Base-by-base conservation (phyloP, 2,329 filamentous ascomycete genomes). In the Daldinia eschscholtzii region DNA sequence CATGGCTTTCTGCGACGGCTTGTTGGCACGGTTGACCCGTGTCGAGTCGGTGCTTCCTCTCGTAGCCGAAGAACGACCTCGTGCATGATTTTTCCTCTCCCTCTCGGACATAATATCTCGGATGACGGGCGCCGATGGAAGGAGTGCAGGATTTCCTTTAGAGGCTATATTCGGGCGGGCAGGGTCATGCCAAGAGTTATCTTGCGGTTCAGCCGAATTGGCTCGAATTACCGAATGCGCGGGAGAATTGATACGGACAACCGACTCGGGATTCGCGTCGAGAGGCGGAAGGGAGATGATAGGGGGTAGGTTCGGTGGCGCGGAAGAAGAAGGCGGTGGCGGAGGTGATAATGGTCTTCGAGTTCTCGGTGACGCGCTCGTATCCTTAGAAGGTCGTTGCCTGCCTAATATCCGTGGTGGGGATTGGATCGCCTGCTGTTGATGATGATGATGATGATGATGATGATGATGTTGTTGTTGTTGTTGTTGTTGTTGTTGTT, bases 1-100 rank as follows among this genome's bases (percentile, higher is more conserved):
- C 94, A 98, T 98, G 10, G 91, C 92, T 83, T 98, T 98, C 79
- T 98, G 92, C 1, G 92, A 93, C 13, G 88, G 88, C 39, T 81
- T 81, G 23, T 80, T 76, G 52, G 75, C 73, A 37, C 78, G 79
- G 44, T 77, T 75, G 3, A 79, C 79, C 39, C 79, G 80, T 6
- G 78, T 80, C 5, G 81, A 82, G 61, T 85, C 84, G 20, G 77
- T 75, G 73, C 83, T 85, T 39, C 81, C 80, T 68, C 83, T 85
- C n/a, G 79, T 76, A 3, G 80, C 77, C 42, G 81, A 80, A 12
- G 85, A 84, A 15, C 84, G 82, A 73, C 81, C 82, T 68, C 84
- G 80, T 15, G 83, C 81, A 76, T 87, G 84, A 9, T 80, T 80
- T 68, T 77, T 78, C 48, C 77, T 77, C 65, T 81, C 80, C 52